phyloP scores from a whole-genome alignment of 345 rosid species.

The Populus simonii region DNA sequence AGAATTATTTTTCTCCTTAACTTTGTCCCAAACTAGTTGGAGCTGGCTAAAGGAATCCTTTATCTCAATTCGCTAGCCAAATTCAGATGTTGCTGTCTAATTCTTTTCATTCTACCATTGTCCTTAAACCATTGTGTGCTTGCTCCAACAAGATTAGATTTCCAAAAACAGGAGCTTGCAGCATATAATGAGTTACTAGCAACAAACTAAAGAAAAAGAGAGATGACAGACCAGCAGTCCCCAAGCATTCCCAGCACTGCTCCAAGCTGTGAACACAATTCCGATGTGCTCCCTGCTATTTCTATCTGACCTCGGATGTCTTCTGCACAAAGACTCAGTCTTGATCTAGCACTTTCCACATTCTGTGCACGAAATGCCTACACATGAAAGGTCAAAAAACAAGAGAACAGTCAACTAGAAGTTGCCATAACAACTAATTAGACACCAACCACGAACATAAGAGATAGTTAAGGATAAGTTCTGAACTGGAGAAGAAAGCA shows the following conservation, averaged over 20 bases:
- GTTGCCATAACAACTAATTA: not conserved
- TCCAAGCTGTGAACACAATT: slow-evolving; percentile 95
- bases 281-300: slow-evolving; percentile 67
- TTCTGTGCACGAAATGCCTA: slow-evolving; percentile 87
- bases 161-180: not conserved
- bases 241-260: slow-evolving; percentile 99
- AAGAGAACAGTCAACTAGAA: not conserved
- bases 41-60: not conserved
- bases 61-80: not conserved
- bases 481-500: not conserved
- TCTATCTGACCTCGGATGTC: slow-evolving; percentile 76
- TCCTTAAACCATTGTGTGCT: not conserved
- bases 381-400: slow-evolving; percentile 12
- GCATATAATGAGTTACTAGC: too few relatives aligned
- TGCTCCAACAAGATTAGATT: not conserved
- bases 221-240: slow-evolving; percentile 76
- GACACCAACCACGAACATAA: slow-evolving; percentile 5
- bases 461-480: not conserved
- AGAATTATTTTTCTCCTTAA: not conserved
- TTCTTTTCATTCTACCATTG: not conserved
- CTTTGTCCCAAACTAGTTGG: not conserved
- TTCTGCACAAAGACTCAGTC: slow-evolving; percentile 73
- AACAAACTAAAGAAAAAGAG: slow-evolving; percentile 4
- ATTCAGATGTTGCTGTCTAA: not conserved
- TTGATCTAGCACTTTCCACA: slow-evolving; percentile 87